Base-by-base conservation (phyloP, 2,329 filamentous ascomycete species). In the Aspergillus pseudonomiae region DNA sequence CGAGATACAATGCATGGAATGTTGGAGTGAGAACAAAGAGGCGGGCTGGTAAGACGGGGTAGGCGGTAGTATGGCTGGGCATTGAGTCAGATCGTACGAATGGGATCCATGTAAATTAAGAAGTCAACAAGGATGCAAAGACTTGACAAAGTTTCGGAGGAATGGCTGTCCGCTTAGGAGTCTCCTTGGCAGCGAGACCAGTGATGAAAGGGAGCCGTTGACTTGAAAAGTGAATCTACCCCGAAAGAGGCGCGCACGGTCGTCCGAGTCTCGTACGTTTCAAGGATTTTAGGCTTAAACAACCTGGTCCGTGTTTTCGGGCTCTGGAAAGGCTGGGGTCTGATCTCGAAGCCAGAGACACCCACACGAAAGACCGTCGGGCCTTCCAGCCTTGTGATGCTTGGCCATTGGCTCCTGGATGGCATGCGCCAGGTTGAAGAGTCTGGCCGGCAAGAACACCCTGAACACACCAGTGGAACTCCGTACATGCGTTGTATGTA, bases 1-100 rank as follows among this genome's bases (percentile, higher is more conserved):
- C 43, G 65, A 57, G 62, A 60, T 48, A 54, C 57, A 61, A 64
- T 63, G 65, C 64, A 68, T 63, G 59, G 60, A 61, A 62, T 65
- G 60, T 63, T 55, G 59, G 65, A 58, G 43, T 60, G 60, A 60
- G 56, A 57, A 45, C 34, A 55, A 64, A 61, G 56, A 10, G 28
- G 34, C 32, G 16, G 32, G 10, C 28, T 63, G 50, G 36, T 43
- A 59, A 57, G 55, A 57, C 45, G 56, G 39, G 41, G 32, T 24
- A 58, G 28, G 28, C 56, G 60, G 53, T 26, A 53, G 36, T 30
- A 50, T 19, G 57, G 43, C 26, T 41, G 53, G 43, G 34, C 41
- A 46, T 24, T 56, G 32, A 24, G 28, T 45, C 11, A 41, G 16
- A 61, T 54, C 12, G 53, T 50, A 28, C 28, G 58, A 60, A 53